These are phyloP conservation scores for Biscutella laevigata DNA, from an alignment of 441 rosid species.

Conservation along the genomic window DNA sequence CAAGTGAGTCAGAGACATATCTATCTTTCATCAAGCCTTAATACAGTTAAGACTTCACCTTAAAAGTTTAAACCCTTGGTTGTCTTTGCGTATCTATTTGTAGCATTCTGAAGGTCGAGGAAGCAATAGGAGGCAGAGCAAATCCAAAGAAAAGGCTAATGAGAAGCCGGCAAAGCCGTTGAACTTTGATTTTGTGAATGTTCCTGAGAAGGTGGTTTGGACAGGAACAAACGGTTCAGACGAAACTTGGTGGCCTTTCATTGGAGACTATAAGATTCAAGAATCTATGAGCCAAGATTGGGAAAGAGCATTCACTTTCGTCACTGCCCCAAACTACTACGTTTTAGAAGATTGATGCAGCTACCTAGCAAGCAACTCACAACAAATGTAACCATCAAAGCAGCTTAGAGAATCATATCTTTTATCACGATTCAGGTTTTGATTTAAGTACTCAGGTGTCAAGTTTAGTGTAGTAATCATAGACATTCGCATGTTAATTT, in stretches of 20 bases:
- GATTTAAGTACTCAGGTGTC: too few species aligned
- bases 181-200: slow-evolving; percentile 44
- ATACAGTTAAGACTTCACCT: neutral
- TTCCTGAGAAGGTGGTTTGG: slow-evolving; percentile 58
- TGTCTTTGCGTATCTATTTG: neutral
- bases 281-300: slow-evolving; percentile 42
- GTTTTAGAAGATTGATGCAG: slow-evolving; percentile 14
- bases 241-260: slow-evolving; percentile 47
- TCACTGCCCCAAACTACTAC: slow-evolving; percentile 7
- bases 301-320: slow-evolving; percentile 36
- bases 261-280: slow-evolving; percentile 33
- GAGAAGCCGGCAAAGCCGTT: slow-evolving; percentile 8
- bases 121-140: slow-evolving; percentile 12
- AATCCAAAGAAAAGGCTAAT: neutral
- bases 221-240: slow-evolving; percentile 30
- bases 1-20: slow-evolving; percentile 33
- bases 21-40: neutral
- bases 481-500: too few species aligned
- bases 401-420: neutral
- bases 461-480: too few species aligned
- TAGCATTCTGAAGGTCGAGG: slow-evolving; percentile 10
- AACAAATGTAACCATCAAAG: neutral
- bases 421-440: too few species aligned
- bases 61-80: neutral
- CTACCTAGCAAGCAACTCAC: too few species aligned